phyloP scores from a whole-genome alignment of 2,329 filamentous ascomycete genomes.

The Tricladium varicosporioides region DNA sequence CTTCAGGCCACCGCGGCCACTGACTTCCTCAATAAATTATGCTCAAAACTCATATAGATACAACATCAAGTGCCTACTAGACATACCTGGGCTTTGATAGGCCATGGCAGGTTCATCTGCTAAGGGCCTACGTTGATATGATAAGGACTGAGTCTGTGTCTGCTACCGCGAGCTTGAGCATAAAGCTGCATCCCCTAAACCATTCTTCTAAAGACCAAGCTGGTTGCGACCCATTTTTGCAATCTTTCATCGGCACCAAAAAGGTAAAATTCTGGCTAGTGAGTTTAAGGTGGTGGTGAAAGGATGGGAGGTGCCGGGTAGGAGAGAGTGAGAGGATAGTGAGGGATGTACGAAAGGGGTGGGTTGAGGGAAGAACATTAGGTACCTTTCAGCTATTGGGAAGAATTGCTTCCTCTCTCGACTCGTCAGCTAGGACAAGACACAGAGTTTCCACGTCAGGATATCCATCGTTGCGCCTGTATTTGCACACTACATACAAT shows the following conservation, averaged over 20 bases:
- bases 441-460: constrained; percentile 53
- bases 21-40: background rate
- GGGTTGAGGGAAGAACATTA: constrained; percentile 43
- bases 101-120: background rate
- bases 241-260: too few species aligned
- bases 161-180: too few species aligned
- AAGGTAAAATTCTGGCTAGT: too few species aligned
- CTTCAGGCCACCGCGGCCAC: background rate
- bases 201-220: too few species aligned
- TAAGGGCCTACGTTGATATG: background rate
- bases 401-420: constrained; percentile 50
- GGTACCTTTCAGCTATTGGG: constrained; percentile 52
- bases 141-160: constrained; percentile 10
- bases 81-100: background rate
- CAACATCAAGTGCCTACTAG: background rate
- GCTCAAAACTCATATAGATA: background rate
- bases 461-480: constrained; percentile 49
- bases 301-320: constrained; percentile 48
- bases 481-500: constrained; percentile 52
- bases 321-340: constrained; percentile 43
- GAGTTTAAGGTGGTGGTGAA: too few species aligned
- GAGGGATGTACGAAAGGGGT: constrained; percentile 46
- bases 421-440: constrained; percentile 56
- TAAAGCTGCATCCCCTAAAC: too few species aligned
- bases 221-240: too few species aligned